phyloP scores from a whole-genome alignment of 768 basidiomycete genomes.

The Postia placenta region DNA sequence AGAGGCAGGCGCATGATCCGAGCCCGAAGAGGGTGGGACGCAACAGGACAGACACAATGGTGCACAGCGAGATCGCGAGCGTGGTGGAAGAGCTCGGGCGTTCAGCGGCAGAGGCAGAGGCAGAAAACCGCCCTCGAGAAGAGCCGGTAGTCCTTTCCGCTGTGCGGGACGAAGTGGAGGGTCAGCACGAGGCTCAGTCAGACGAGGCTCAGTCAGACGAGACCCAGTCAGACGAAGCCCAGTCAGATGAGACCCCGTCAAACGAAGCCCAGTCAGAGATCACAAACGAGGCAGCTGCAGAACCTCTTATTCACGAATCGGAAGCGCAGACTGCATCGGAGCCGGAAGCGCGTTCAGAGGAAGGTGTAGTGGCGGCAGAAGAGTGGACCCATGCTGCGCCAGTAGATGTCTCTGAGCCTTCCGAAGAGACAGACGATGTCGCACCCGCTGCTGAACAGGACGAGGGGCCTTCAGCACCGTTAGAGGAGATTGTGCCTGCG shows the following conservation, averaged over 20 bases:
- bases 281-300: too few species aligned
- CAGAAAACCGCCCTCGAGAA: too few species aligned
- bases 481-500: too few species aligned
- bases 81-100: slow-evolving; percentile 31
- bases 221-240: background rate
- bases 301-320: background rate
- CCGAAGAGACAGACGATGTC: too few species aligned
- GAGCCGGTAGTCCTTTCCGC: background rate
- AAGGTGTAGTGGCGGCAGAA: background rate
- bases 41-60: slow-evolving; percentile 70
- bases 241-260: too few species aligned
- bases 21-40: slow-evolving; percentile 29
- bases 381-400: background rate
- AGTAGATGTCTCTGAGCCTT: too few species aligned
- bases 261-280: too few species aligned
- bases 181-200: background rate
- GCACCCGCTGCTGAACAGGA: too few species aligned
- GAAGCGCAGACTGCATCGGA: too few species aligned
- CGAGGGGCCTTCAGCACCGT: too few species aligned
- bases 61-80: slow-evolving; percentile 43
- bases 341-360: background rate
- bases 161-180: background rate
- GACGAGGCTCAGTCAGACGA: slow-evolving; percentile 1
- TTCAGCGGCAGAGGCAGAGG: too few species aligned
- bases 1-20: slow-evolving; percentile 26